phyloP scores from a whole-genome alignment of 768 basidiomycete genomes.

The Inosperma sp. region DNA sequence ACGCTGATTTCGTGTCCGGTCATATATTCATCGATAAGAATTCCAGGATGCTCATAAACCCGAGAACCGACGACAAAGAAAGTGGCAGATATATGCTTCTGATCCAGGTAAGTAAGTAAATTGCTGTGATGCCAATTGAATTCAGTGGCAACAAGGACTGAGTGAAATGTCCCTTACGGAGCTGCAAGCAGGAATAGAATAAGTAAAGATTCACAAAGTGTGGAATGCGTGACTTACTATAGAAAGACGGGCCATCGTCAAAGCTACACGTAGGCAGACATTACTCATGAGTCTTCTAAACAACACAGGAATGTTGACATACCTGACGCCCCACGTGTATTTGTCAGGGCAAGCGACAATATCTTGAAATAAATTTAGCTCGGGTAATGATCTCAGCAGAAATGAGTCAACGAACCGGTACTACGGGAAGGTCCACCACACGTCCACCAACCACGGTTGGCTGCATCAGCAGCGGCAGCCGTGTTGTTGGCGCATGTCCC shows the following conservation, averaged over 20 bases:
- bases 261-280: conserved; percentile 47
- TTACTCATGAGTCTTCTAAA: conserved; percentile 9
- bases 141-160: neutral
- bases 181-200: conserved; percentile 30
- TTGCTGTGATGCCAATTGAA: conserved; percentile 36
- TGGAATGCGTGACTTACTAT: conserved; percentile 50
- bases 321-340: conserved; percentile 72
- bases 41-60: conserved; percentile 68
- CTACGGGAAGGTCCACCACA: conserved; percentile 67
- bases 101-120: conserved; percentile 65
- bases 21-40: conserved; percentile 81
- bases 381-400: neutral
- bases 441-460: conserved; percentile 85
- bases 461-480: conserved; percentile 48
- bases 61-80: conserved; percentile 92
- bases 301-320: conserved; percentile 2
- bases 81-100: conserved; percentile 66
- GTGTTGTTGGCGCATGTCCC: conserved; percentile 67
- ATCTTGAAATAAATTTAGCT: conserved; percentile 31
- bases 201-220: conserved; percentile 6
- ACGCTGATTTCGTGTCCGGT: conserved; percentile 74
- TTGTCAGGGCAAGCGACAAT: conserved; percentile 66
- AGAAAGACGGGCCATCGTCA: conserved; percentile 83
- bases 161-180: conserved; percentile 36
- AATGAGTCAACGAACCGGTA: conserved; percentile 32